Evolutionary conservation across 2,329 filamentous ascomycete genomes (phyloP), one percentile per base, ranked within the genome.

Genomic region (Ascochyta fabae): DNA sequence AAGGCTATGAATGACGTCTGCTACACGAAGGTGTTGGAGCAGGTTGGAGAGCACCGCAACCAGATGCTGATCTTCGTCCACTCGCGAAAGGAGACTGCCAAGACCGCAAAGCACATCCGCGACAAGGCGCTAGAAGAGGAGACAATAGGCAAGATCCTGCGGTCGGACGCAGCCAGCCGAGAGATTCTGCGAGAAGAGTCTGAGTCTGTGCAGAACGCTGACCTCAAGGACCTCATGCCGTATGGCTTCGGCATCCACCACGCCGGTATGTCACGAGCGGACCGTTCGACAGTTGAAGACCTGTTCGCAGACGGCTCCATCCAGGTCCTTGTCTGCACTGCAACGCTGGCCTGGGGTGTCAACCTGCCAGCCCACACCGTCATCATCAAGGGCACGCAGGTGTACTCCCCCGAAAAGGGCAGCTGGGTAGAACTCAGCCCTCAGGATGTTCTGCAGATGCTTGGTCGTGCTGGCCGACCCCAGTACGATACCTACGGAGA

Each of bases 1-100:
- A 97, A 98, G 83, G 96, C 91, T 0, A 99, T 99, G 95, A 99
- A 99, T 71, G 95, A 99, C 67, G 93, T 99, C 50, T 97, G 92
- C 54, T 99, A 99, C 76, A 96, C 88, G 62, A 99, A 99, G 77
- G 93, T 97, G 26, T 85, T 99, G 50, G 95, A 99, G 76, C 94
- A 98, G 72, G 94, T 97, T 27, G 95, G 95, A 6, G 88, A 89
- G 56, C 89, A 96, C 70, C 87, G 91, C 61, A 96, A 99, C 68
- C 95, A 99, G 76, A 97, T 99, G 93, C 86, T 99, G 35, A 96
- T 99, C 56, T 99, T 99, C 71, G 95, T 99, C 6, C 96, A 99
- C 74, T 99, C 96, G 33, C 86, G 95, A 68, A 99, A 99, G 72
- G 96, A 99, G 76, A 99, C 96, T 0, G 92, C 93, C 8, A 99